A percentile compares a stretch with the other conserved stretches of the same genome.
Conservation (phyloP, 1,284 basidiomycete genomes). For the Athelia psychrophila region DNA sequence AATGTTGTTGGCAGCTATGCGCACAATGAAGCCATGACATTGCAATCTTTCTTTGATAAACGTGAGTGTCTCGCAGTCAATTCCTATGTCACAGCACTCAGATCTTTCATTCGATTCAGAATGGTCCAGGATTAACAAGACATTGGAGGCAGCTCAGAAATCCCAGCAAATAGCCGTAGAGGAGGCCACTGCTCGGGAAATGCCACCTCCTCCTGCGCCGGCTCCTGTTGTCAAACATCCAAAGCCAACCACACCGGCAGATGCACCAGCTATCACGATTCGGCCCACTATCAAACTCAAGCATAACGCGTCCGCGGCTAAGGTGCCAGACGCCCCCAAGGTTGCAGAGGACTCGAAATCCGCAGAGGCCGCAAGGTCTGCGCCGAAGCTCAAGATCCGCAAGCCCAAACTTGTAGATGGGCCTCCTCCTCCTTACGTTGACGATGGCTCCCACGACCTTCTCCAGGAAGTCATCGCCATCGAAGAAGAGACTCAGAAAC, state of each 20-base stretch:
- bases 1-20: conserved; percentile 76
- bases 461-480: conserved; percentile 80
- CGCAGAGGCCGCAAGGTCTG: conserved; percentile 25
- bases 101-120: conserved; percentile 34
- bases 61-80: conserved; percentile 53
- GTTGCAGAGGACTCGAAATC: conserved; percentile 29
- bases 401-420: conserved; percentile 48
- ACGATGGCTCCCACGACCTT: conserved; percentile 75
- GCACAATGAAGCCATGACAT: conserved; percentile 71
- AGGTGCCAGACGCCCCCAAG: conserved; percentile 26
- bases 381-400: conserved; percentile 37
- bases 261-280: conserved; percentile 27
- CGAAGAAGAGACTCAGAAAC: conserved; percentile 59
- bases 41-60: conserved; percentile 86
- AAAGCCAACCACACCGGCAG: conserved; percentile 12
- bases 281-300: conserved; percentile 61
- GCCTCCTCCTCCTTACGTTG: conserved; percentile 62
- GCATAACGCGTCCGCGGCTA: conserved; percentile 32
- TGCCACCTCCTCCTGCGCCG: conserved; percentile 19
- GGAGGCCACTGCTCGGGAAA: conserved; percentile 6
- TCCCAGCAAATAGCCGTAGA: conserved; percentile 19
- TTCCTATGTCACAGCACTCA: conserved; percentile 7
- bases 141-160: conserved; percentile 45
- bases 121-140: conserved; percentile 79
- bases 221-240: conserved; percentile 16